Conservation (phyloP, 2,329 filamentous ascomycete genomes). For the Verticillium alfalfae region DNA sequence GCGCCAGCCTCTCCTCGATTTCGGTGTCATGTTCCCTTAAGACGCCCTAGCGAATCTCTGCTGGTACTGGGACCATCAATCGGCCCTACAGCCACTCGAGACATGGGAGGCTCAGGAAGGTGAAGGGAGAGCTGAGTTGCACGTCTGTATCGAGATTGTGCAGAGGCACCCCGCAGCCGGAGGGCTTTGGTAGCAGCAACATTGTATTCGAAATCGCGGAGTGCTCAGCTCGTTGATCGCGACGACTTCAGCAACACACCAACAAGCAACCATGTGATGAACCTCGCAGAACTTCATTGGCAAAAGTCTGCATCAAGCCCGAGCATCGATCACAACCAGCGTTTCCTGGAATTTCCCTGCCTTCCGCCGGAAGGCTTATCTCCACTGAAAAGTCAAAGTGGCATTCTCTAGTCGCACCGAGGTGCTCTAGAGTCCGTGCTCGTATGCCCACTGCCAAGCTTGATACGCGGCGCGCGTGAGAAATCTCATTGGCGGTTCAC, state of each 20-base stretch:
- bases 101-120: background rate
- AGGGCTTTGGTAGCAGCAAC: no score
- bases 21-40: background rate
- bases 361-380: background rate
- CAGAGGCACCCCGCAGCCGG: no score
- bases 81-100: background rate
- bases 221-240: no score
- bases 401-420: background rate
- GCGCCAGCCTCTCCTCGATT: background rate
- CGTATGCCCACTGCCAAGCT: background rate
- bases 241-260: no score
- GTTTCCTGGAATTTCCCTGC: background rate
- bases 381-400: background rate
- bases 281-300: background rate
- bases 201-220: no score
- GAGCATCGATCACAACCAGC: background rate
- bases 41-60: background rate
- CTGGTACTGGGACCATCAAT: background rate
- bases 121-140: no score
- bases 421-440: background rate
- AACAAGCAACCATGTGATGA: no score
- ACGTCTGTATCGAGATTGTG: no score
- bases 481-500: background rate
- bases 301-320: background rate
- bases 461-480: background rate